phyloP scores from a whole-genome alignment of 2,329 filamentous ascomycete genomes.

The Didymella arachidicola region DNA sequence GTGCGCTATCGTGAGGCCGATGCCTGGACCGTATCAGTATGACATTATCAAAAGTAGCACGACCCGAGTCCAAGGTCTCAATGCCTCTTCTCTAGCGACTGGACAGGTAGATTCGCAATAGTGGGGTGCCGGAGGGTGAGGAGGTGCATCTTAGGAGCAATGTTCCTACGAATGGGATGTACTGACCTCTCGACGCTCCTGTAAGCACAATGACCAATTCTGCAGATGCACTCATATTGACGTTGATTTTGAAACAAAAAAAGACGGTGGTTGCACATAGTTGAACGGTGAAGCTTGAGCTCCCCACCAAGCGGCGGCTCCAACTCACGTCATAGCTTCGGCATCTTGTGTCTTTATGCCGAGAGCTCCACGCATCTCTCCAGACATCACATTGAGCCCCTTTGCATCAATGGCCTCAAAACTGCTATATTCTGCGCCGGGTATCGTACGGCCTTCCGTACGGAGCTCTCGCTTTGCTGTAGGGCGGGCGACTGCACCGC shows the following conservation, averaged over 20 bases:
- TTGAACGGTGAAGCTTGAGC: slow-evolving; percentile 9
- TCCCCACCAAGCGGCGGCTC: slow-evolving; percentile 36
- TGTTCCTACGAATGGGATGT: not conserved
- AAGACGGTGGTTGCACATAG: not conserved
- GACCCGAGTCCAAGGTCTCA: not conserved
- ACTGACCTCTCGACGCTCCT: slow-evolving; percentile 67
- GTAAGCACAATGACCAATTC: slow-evolving; percentile 62
- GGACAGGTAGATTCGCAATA: not conserved
- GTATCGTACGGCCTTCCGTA: slow-evolving; percentile 28
- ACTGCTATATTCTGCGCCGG: slow-evolving; percentile 29
- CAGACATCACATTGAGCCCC: slow-evolving; percentile 5
- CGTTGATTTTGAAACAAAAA: not conserved
- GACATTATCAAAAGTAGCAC: not conserved
- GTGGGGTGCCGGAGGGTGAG: not conserved
- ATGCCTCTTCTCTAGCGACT: not conserved
- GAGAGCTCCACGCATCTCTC: slow-evolving; percentile 17
- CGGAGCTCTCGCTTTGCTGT: slow-evolving; percentile 18
- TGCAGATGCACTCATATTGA: slow-evolving; percentile 37
- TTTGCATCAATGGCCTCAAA: slow-evolving; percentile 38
- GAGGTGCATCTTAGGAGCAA: not conserved
- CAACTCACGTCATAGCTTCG: slow-evolving; percentile 41
- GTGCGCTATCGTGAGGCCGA: slow-evolving; percentile 67
- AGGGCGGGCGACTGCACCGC: slow-evolving; percentile 10
- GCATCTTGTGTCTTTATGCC: slow-evolving; percentile 15
- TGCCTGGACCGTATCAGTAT: slow-evolving; percentile 53